Percentiles rank a stretch among this genome's conserved stretches.
These are phyloP conservation scores for Pneumocystis murina DNA, from an alignment of 1,139 yeast genomes.

Conservation along the genomic window DNA sequence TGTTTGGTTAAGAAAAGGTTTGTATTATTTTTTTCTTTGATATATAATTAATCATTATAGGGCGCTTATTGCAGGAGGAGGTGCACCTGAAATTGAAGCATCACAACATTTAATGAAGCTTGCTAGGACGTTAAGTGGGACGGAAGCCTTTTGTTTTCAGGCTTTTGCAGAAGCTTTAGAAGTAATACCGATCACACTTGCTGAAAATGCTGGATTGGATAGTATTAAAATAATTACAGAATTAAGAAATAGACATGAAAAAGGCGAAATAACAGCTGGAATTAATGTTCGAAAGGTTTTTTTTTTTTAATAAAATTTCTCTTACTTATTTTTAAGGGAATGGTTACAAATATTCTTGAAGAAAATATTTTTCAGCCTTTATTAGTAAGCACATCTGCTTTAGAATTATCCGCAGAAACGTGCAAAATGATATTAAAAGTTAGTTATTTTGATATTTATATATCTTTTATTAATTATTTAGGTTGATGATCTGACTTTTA, in stretches of 20 bases:
- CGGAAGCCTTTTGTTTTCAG: constrained; percentile 86
- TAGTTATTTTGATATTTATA: constrained; percentile 45
- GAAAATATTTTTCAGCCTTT: constrained; percentile 97
- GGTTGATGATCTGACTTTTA: background rate
- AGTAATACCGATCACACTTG: constrained; percentile 89
- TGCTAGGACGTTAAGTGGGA: constrained; percentile 65
- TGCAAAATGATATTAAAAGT: constrained; percentile 90
- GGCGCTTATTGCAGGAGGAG: constrained; percentile 96
- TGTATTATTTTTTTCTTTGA: background rate
- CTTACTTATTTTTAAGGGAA: constrained; percentile 30
- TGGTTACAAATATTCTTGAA: constrained; percentile 77
- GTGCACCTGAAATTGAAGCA: constrained; percentile 95
- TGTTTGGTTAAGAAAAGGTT: constrained; percentile 77
- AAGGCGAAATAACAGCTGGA: constrained; percentile 88
- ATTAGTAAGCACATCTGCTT: constrained; percentile 83
- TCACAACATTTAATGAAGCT: constrained; percentile 69
- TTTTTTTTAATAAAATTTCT: background rate
- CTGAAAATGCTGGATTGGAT: constrained; percentile 94
- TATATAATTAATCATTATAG: background rate
- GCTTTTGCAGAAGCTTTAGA: constrained; percentile 94
- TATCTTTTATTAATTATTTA: constrained; percentile 26
- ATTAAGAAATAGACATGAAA: constrained; percentile 77
- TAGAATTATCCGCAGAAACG: constrained; percentile 86
- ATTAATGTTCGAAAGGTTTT: constrained; percentile 64
- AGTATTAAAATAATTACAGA: constrained; percentile 93